Base-by-base conservation (phyloP, 2,329 filamentous ascomycete species). In the Colletotrichum echinochloae region DNA sequence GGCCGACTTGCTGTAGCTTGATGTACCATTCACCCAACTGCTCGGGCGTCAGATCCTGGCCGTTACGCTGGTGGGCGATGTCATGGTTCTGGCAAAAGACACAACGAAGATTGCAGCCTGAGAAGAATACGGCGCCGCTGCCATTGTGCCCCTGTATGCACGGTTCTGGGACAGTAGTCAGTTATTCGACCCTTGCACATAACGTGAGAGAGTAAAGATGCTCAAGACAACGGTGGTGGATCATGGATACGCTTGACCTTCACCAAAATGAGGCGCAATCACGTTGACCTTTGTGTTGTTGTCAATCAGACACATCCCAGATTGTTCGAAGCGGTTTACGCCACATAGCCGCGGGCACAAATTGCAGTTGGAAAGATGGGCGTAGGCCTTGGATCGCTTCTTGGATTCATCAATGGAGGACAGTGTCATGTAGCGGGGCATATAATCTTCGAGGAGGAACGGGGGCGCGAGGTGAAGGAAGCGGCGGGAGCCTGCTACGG, bases 211-310 rank as follows among this genome's bases (percentile, higher is more conserved):
- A 23, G 35, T n/a, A n/a, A 39, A 46, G 37, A 14, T 18, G 52
- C 33, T 35, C 35, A 20, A 41, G 46, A 18, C 23, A 23, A 33
- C 16, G 37, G 35, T 52, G 26, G 41, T 37, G n/a, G 6, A 44
- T 44, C 49, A n/a, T 37, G n/a, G 6, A 44, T 44, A 49, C 26
- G 51, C 49, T 83, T 74, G 72, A 87, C 86, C 89, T 84, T 95
- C 93, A 52, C 93, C 93, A 78, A 95, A 95, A 80, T 96, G 94
- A 60, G 93, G 94, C 68, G 93, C 93, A 74, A 97, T 94, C 9
- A 93, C 92, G 78, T 94, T 94, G 74, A 96, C 92, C 76, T 94
- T 94, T 66, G 90, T 92, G 56, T 87, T 91, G 70, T 91, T 87
- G 18, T 93, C 93, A 74, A 96, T 92, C 70, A 96, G 83, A 77